Conservation (phyloP, 345 rosid genomes). For the Dipteronia sinensis region DNA sequence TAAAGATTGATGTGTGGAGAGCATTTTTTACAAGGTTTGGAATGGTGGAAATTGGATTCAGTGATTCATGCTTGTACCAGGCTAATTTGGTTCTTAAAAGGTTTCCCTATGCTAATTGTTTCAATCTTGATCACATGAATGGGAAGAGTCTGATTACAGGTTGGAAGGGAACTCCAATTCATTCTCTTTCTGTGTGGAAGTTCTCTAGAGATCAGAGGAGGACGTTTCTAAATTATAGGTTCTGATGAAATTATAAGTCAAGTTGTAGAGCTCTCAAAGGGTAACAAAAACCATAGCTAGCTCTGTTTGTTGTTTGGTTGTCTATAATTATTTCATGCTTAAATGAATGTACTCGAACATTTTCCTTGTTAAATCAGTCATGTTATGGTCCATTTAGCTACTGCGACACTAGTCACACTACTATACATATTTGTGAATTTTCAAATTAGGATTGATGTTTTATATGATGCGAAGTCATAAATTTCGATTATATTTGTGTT, state of each 20-base stretch:
- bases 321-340: background rate
- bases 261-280: too few species aligned
- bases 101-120: constrained; percentile 21
- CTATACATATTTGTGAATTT: too few species aligned
- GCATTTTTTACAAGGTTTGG: constrained; percentile 44
- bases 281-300: too few species aligned
- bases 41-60: constrained; percentile 52
- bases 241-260: constrained; percentile 2
- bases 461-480: too few species aligned
- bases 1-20: constrained; percentile 54
- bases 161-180: constrained; percentile 54
- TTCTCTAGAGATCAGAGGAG: constrained; percentile 29
- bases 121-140: constrained; percentile 31
- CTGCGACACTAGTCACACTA: too few species aligned
- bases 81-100: constrained; percentile 37
- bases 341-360: too few species aligned
- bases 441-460: too few species aligned
- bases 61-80: constrained; percentile 41
- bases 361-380: too few species aligned
- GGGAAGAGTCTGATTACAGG: constrained; percentile 39
- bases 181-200: constrained; percentile 51
- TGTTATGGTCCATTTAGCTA: too few species aligned
- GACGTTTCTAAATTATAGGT: constrained; percentile 10
- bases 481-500: too few species aligned
- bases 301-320: background rate